Conservation (phyloP, 208 protist genomes). For the Trypanosoma cruzi region DNA sequence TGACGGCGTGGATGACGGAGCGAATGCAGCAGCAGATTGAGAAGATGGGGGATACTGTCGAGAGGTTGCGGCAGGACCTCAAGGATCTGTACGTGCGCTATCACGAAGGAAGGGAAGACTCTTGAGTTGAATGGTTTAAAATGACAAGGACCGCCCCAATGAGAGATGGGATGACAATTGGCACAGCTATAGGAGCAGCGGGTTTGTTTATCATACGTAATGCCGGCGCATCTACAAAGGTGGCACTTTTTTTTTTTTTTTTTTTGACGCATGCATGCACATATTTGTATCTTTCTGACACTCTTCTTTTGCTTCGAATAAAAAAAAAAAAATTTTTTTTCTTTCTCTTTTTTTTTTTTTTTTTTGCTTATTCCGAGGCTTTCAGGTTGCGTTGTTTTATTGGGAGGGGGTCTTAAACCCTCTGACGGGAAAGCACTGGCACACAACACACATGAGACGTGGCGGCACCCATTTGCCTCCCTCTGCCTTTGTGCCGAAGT, state of each 20-base stretch:
- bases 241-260: constrained; percentile 18
- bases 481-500: constrained; percentile 22
- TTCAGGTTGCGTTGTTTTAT: neutral
- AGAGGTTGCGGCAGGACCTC: constrained; percentile 7
- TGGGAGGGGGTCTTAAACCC: neutral
- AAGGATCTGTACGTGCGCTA: constrained; percentile 3
- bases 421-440: neutral
- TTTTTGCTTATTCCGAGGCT: neutral
- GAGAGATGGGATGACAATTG: neutral
- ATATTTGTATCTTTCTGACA: too few species aligned
- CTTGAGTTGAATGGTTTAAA: neutral
- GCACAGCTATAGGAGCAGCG: neutral
- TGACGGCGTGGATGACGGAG: constrained; percentile 23
- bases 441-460: constrained; percentile 1
- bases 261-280: too few species aligned
- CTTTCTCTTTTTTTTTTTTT: neutral
- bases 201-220: neutral
- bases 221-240: neutral
- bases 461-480: neutral
- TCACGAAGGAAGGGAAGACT: neutral
- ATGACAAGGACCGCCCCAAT: neutral
- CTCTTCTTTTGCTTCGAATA: too few species aligned
- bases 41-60: neutral
- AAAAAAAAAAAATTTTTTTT: too few species aligned
- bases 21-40: constrained; percentile 10